Evolutionary conservation across 257 asterid species (phyloP).

Genomic region (Primulina tabacum): DNA sequence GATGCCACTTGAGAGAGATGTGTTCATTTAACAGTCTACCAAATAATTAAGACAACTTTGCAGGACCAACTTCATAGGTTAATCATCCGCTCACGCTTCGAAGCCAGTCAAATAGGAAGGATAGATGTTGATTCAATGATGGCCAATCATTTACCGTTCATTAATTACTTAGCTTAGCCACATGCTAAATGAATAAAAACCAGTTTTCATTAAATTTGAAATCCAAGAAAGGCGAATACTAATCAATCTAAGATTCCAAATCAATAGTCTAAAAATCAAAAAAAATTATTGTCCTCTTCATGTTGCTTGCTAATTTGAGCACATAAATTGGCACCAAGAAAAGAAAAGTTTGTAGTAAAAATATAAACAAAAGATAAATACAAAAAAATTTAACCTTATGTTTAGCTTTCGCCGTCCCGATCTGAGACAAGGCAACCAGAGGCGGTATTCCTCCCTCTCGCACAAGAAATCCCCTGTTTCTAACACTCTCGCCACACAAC

Average conservation of each 20-base stretch:
- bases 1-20: neutral
- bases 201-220: neutral
- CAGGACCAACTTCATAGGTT: neutral
- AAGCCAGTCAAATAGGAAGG: neutral
- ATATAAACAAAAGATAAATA: neutral
- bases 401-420: slow-evolving; percentile 64
- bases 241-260: neutral
- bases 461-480: slow-evolving; percentile 56
- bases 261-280: neutral
- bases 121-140: neutral
- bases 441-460: slow-evolving; percentile 79
- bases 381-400: slow-evolving; percentile 46
- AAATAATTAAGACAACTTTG: neutral
- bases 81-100: neutral
- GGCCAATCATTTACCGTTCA: neutral
- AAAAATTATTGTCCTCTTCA: neutral
- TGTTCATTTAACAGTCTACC: neutral
- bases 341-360: neutral
- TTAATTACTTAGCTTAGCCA: neutral
- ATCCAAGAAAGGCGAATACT: neutral
- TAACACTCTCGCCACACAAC: slow-evolving; percentile 53
- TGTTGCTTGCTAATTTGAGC: neutral
- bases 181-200: neutral
- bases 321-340: neutral
- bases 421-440: slow-evolving; percentile 61